Base-by-base conservation (phyloP, 2,329 filamentous ascomycete species). In the Arachnomyces sp. region DNA sequence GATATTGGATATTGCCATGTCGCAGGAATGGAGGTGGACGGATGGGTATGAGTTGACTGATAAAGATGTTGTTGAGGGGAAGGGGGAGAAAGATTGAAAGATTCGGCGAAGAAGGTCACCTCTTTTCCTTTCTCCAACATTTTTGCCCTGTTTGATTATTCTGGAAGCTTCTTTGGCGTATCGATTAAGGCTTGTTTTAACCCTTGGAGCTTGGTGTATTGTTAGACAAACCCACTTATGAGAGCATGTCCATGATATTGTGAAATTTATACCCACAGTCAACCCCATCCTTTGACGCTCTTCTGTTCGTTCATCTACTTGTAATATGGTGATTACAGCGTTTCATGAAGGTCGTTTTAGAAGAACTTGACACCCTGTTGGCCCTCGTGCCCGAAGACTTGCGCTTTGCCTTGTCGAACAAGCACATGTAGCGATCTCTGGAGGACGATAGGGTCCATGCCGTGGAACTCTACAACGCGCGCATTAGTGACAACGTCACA, bases 321-420 rank as follows among this genome's bases (percentile, higher is more conserved):
- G 9, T 29, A 11, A 4, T 4, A 35, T 39, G 40, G 14, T 36
- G 34, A 43, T 32, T 32, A 42, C 44, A 42, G 38, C 5, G 20
- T 5, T 9, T 9, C 5, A 25, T 25, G 5, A 25, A 5, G 5
- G 5, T 5, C 16, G 31, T 34, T 43, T 81, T 68, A 95, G 60
- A 96, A 96, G 68, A 98, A 96, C 68, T 98, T 98, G 49, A 96
- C 87, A 54, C 92, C 92, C 55, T 84, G 79, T 45, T 85, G 84
- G 58, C 90, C 87, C 54, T 90, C 88, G 39, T 79, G 77, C 28
- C 90, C 90, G 66, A 98, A 96, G 17, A 96, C 79, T 63, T 96
- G 90, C 11, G 89, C 90, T 66, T 84, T 94, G 51, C 88, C 88
- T 47, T 82, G 77, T 72, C 93, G 94, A 28, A 94, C 89, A 36